These are phyloP conservation scores for Solanum phureja DNA, from an alignment of 257 asterid genomes.

Conservation along the genomic window DNA sequence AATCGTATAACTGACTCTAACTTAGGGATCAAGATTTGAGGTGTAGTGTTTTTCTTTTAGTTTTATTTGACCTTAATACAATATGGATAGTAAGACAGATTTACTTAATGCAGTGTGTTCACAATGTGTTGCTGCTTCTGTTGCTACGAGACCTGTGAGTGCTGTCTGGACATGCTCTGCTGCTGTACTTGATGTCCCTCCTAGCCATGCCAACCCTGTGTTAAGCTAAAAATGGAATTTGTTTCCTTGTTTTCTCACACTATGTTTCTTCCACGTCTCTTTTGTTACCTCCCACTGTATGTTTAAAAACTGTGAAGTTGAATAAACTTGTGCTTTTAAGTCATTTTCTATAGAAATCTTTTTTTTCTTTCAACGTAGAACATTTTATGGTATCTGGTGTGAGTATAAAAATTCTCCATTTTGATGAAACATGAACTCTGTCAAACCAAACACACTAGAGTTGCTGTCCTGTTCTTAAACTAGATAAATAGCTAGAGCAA, in stretches of 20 bases:
- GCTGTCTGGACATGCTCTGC: slow-evolving; percentile 23
- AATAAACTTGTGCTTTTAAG: neutral
- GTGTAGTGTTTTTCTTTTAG: neutral
- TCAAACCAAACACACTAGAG: neutral
- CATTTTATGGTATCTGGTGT: neutral
- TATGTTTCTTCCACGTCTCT: neutral
- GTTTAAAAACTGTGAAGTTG: neutral
- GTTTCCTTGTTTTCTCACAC: neutral
- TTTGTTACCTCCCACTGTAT: neutral
- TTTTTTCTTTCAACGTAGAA: neutral
- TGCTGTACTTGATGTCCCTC: slow-evolving; percentile 9
- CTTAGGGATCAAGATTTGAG: neutral
- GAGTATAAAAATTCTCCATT: neutral
- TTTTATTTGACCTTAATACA: neutral
- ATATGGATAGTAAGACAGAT: neutral
- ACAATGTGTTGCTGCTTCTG: slow-evolving; percentile 28
- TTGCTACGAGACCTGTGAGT: slow-evolving; percentile 29
- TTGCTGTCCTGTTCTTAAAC: neutral
- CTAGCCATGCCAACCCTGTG: neutral
- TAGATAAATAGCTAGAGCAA: neutral
- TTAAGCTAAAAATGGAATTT: neutral
- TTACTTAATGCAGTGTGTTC: slow-evolving; percentile 13
- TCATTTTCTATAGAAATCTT: neutral
- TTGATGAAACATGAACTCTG: neutral
- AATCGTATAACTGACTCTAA: neutral